Percentiles rank a stretch among this genome's conserved stretches.
Conservation (phyloP, 805 yeast species). For the Nakazawaea pomicola region DNA sequence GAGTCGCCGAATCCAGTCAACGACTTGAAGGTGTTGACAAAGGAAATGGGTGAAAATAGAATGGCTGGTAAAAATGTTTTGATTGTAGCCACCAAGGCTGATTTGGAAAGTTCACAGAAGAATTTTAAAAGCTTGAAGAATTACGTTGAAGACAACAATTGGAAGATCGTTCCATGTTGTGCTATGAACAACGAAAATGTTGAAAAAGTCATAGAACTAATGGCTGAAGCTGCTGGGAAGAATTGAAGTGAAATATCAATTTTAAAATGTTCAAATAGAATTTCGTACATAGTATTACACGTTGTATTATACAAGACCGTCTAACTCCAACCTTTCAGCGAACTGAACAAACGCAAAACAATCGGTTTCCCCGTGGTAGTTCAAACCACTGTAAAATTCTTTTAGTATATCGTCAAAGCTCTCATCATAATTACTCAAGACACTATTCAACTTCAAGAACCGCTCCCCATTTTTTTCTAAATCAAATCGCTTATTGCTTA, state of each 20-base stretch:
- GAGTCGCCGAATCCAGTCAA: conserved; percentile 61
- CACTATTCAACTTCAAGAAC: conserved; percentile 33
- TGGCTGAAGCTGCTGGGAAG: conserved; percentile 56
- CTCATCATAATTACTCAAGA: conserved; percentile 37
- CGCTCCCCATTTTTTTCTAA: conserved; percentile 33
- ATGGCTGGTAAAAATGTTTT: conserved; percentile 57
- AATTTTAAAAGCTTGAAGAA: conserved; percentile 41
- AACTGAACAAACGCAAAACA: conserved; percentile 39
- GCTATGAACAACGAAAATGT: conserved; percentile 71
- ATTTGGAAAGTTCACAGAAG: conserved; percentile 49
- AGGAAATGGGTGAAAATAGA: conserved; percentile 67
- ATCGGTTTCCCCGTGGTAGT: conserved; percentile 45
- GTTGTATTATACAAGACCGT: neutral
- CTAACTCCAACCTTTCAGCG: conserved; percentile 34
- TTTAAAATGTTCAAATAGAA: too few relatives aligned
- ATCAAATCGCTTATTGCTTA: conserved; percentile 34
- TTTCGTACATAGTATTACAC: too few relatives aligned
- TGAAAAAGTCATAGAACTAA: conserved; percentile 60
- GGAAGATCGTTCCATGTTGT: conserved; percentile 83
- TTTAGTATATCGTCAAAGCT: conserved; percentile 39
- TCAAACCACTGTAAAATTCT: conserved; percentile 41
- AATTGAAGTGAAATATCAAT: too few relatives aligned
- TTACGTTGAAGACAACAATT: conserved; percentile 36
- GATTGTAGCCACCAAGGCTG: conserved; percentile 94
- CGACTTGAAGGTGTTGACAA: conserved; percentile 58